Conservation (phyloP, 1,139 yeast species). For the Groenewaldozyma sp. region DNA sequence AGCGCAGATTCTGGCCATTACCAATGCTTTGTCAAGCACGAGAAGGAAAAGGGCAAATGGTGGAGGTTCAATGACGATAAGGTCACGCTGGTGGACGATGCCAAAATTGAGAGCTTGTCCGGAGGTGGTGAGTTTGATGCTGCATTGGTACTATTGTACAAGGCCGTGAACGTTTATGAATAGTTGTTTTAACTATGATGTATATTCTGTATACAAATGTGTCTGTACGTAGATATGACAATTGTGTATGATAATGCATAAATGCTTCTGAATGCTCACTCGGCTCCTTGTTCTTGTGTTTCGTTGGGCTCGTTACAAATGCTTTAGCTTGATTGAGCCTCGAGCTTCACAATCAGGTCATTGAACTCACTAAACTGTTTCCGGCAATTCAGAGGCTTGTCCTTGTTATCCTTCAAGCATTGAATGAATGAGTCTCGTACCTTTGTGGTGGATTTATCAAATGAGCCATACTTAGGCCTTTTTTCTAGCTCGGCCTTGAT, state of each 20-base stretch:
- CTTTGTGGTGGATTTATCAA: conserved; percentile 30
- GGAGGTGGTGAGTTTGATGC: conserved; percentile 99
- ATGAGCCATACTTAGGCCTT: conserved; percentile 30
- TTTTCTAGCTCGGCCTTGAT: conserved; percentile 33
- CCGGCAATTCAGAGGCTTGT: conserved; percentile 78
- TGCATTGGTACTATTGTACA: conserved; percentile 80
- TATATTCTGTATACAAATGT: not conserved
- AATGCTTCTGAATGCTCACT: no score
- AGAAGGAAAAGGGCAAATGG: conserved; percentile 63
- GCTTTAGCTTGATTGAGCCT: no score
- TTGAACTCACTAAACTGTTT: conserved; percentile 73
- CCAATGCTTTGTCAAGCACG: conserved; percentile 77
- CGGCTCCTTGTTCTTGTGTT: no score
- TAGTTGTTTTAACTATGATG: not conserved
- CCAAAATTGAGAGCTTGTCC: conserved; percentile 72
- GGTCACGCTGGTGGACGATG: conserved; percentile 66
- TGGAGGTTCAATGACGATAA: conserved; percentile 92
- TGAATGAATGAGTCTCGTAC: conserved; percentile 51
- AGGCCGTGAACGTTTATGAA: conserved; percentile 37
- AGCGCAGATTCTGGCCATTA: conserved; percentile 97
- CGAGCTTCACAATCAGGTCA: not conserved
- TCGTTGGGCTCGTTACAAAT: no score
- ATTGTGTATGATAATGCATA: no score
- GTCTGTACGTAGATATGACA: not conserved
- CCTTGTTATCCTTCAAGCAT: conserved; percentile 63